Conservation (phyloP, 495 filamentous ascomycete species). For the Penicillium desertorum region DNA sequence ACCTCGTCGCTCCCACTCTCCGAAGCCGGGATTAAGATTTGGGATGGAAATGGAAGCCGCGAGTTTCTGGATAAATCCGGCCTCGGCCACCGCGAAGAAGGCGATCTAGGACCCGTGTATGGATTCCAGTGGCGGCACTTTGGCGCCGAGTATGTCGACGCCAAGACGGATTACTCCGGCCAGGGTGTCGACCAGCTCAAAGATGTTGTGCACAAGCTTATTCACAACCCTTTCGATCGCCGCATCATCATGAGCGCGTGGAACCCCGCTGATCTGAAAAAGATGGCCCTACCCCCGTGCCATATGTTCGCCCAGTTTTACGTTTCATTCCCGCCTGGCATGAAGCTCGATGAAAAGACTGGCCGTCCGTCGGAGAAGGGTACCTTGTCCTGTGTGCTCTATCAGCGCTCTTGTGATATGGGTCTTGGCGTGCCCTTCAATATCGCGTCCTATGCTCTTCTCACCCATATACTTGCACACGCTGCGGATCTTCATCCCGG, state of each 20-base stretch:
- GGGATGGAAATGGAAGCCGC: conserved; percentile 95
- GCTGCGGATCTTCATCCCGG: conserved; percentile 81
- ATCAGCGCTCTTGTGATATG: conserved; percentile 96
- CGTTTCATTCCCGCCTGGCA: conserved; percentile 68
- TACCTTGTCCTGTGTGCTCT: conserved; percentile 77
- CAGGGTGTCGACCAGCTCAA: conserved; percentile 91
- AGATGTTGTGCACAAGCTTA: conserved; percentile 79
- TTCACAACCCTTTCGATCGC: conserved; percentile 79
- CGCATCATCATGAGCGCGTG: conserved; percentile 88
- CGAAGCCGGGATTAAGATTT: conserved; percentile 85
- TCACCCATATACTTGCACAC: conserved; percentile 92
- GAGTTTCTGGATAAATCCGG: conserved; percentile 83
- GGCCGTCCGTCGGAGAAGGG: conserved; percentile 52
- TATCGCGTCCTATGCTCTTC: conserved; percentile 87
- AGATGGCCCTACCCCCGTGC: conserved; percentile 95
- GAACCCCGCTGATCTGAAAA: conserved; percentile 81
- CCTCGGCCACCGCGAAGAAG: conserved; percentile 71
- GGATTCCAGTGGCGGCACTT: conserved; percentile 99
- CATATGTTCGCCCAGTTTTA: conserved; percentile 99
- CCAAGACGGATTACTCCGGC: conserved; percentile 77
- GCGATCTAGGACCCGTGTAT: conserved; percentile 94
- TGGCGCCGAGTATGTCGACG: conserved; percentile 81
- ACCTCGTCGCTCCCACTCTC: conserved; percentile 76
- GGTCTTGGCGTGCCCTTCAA: conserved; percentile 97
- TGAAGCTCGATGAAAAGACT: conserved; percentile 33